Percentiles rank a stretch among this genome's conserved stretches.
Conservation (phyloP, 345 rosid genomes). For the Passiflora organensis region DNA sequence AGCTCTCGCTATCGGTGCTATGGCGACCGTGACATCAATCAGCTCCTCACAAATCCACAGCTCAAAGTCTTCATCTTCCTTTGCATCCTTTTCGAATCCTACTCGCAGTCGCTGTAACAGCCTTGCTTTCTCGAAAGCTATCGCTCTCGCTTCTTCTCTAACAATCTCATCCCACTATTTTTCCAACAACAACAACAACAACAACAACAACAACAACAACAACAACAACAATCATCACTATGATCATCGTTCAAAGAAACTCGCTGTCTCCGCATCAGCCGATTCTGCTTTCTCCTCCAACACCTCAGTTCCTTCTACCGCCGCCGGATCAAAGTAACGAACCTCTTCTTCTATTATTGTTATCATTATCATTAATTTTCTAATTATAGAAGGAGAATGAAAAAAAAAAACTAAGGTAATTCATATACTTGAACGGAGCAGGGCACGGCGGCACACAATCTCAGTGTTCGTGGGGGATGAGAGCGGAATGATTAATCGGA, state of each 20-base stretch:
- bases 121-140: not conserved
- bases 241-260: not conserved
- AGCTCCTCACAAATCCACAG: not conserved
- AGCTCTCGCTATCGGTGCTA: not conserved
- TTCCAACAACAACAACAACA: not conserved
- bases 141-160: not conserved
- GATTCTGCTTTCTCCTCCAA: constrained; percentile 3
- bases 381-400: not conserved
- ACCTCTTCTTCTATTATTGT: not conserved
- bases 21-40: constrained; percentile 8
- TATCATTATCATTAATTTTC: not conserved
- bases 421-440: constrained; percentile 10
- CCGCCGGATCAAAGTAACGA: constrained; percentile 5
- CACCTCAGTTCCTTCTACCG: constrained; percentile 5
- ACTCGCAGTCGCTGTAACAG: not conserved
- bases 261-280: constrained; percentile 13
- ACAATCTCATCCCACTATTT: not conserved
- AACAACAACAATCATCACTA: too few relatives aligned
- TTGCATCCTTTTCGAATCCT: not conserved
- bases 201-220: not conserved
- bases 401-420: too few relatives aligned
- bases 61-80: not conserved
- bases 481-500: constrained; percentile 94
- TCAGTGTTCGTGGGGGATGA: constrained; percentile 97
- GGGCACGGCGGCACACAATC: constrained; percentile 77